Conservation (phyloP, 2,329 filamentous ascomycete species). For the Mariannaea sp. region DNA sequence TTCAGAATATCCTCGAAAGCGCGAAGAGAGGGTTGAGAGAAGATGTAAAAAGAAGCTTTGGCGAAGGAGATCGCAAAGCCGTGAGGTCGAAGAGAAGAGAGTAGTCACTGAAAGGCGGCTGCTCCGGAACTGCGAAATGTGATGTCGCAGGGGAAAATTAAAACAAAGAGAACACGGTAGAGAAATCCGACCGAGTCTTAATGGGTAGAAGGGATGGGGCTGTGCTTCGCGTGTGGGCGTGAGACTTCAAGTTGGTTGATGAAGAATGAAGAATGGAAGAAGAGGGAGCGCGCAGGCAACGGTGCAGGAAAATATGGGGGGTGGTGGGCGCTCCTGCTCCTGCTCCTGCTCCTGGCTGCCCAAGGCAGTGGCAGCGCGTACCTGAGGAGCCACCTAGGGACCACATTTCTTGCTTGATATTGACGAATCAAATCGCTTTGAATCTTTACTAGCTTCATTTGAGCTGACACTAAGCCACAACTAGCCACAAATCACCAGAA, state of each 20-base stretch:
- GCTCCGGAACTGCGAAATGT: slow-evolving; percentile 11
- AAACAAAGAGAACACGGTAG: slow-evolving; percentile 23
- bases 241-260: slow-evolving; percentile 25
- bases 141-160: slow-evolving; percentile 18
- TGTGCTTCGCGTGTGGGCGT: slow-evolving; percentile 30
- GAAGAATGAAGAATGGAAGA: slow-evolving; percentile 28
- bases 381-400: no score
- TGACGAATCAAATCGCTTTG: slow-evolving; percentile 19
- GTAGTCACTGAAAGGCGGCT: slow-evolving; percentile 19
- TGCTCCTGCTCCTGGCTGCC: slow-evolving; percentile 30
- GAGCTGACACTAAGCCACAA: slow-evolving; percentile 23
- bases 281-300: slow-evolving; percentile 14
- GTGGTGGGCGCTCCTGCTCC: no score
- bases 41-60: not conserved
- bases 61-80: slow-evolving; percentile 16
- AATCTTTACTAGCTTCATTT: slow-evolving; percentile 23
- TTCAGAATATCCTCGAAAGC: slow-evolving; percentile 7
- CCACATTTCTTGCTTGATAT: slow-evolving; percentile 3
- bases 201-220: slow-evolving; percentile 19
- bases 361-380: slow-evolving; percentile 21
- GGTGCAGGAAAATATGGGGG: slow-evolving; percentile 36
- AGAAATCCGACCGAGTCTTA: slow-evolving; percentile 23
- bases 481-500: no score
- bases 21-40: not conserved
- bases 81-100: slow-evolving; percentile 23